Percentiles rank a stretch among this genome's conserved stretches.
Conservation (phyloP, 2,329 filamentous ascomycete genomes). For the Coniochaeta sp. region DNA sequence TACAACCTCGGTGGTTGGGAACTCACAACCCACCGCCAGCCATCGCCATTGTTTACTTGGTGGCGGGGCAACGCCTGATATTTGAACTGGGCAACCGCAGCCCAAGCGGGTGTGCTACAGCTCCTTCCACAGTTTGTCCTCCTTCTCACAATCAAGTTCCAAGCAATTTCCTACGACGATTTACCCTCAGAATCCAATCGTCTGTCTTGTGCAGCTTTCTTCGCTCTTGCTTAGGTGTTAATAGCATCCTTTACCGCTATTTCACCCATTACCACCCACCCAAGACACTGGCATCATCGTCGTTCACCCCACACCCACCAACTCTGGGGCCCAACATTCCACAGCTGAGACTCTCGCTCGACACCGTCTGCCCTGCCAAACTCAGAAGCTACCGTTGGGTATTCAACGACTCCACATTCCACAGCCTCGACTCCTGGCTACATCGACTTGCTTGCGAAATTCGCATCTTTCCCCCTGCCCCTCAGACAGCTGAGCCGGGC, state of each 20-base stretch:
- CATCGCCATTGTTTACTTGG: conserved; percentile 20
- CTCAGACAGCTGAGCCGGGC: background rate
- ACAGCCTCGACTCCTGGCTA: too few species aligned
- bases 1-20: background rate
- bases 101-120: background rate
- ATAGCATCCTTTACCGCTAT: background rate
- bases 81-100: conserved; percentile 8
- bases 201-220: background rate
- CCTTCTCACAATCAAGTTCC: background rate
- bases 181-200: background rate
- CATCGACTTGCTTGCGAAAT: too few species aligned
- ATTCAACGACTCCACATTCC: background rate
- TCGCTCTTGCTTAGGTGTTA: background rate
- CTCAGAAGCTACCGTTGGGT: background rate
- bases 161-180: background rate
- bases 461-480: background rate
- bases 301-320: background rate
- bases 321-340: background rate
- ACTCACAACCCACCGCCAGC: conserved; percentile 8
- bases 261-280: background rate
- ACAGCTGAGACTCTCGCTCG: background rate
- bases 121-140: background rate
- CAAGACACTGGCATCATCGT: background rate
- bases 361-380: background rate
- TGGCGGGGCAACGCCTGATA: conserved; percentile 21